Conservation (phyloP, 192 early-diverging fungal species). For the Phycomyces nitens region DNA sequence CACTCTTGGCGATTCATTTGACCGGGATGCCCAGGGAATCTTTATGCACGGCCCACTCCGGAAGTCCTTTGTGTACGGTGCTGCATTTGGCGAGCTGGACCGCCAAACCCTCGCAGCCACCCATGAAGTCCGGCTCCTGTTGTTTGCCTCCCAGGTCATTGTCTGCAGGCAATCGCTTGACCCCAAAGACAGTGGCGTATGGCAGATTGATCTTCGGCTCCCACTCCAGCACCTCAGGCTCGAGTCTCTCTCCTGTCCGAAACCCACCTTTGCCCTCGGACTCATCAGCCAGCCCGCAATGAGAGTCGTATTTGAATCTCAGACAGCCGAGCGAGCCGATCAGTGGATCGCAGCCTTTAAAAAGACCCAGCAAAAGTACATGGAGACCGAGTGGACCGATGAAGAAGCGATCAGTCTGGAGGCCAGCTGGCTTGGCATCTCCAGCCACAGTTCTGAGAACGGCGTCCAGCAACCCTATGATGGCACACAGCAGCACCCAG, state of each 20-base stretch:
- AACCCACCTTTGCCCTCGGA: not conserved
- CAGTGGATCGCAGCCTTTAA: not conserved
- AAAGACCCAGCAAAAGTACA: not conserved
- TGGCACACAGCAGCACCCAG: constrained; percentile 43
- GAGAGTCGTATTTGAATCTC: not conserved
- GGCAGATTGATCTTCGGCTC: not conserved
- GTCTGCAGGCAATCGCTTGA: not conserved
- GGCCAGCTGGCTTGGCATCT: constrained; percentile 10
- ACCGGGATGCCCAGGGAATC: constrained; percentile 8
- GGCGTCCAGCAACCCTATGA: not conserved
- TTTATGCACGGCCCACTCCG: constrained; percentile 7
- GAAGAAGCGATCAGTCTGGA: not conserved
- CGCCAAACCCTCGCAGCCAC: not conserved
- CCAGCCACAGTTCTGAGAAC: not conserved
- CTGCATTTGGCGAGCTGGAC: constrained; percentile 17
- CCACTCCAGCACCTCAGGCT: not conserved
- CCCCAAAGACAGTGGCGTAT: not conserved
- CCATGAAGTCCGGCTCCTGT: constrained; percentile 1
- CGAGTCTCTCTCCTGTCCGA: not conserved
- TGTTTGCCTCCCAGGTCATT: not conserved
- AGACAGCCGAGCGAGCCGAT: not conserved
- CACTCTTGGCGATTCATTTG: constrained; percentile 10
- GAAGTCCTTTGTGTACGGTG: not conserved
- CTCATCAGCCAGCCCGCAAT: not conserved
- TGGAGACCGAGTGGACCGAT: not conserved